Conservation (phyloP, 345 rosid species). For the Eucalyptus polyanthemos region DNA sequence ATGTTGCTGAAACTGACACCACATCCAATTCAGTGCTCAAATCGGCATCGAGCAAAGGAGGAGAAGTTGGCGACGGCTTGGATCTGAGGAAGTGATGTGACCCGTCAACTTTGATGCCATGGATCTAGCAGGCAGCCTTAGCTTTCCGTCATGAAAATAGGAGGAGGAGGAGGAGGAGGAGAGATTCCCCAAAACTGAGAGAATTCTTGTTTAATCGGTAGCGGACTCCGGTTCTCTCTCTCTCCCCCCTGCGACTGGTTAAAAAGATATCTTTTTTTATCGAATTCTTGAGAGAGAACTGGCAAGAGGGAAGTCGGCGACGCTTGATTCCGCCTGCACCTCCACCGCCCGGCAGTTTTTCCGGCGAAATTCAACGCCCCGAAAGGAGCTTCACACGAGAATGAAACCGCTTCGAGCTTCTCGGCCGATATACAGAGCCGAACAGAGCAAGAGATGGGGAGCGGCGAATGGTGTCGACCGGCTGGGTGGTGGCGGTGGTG, state of each 20-base stretch:
- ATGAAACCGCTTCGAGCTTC: neutral
- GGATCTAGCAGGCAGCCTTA: too few relatives aligned
- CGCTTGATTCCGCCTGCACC: neutral
- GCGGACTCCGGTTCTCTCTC: neutral
- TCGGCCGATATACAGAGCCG: neutral
- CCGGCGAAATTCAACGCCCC: rapidly evolving
- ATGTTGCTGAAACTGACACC: neutral
- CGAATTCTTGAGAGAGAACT: neutral
- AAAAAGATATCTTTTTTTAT: neutral
- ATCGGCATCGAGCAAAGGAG: too few relatives aligned
- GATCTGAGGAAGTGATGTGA: too few relatives aligned
- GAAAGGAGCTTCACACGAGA: neutral
- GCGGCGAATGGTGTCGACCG: neutral
- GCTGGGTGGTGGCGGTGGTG: rapidly evolving
- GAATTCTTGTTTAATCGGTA: neutral
- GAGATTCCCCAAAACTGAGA: neutral
- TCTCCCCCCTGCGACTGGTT: neutral
- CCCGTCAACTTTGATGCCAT: rapidly evolving
- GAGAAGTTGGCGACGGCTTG: too few relatives aligned
- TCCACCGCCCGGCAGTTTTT: neutral
- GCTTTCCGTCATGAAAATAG: too few relatives aligned
- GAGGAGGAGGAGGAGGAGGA: too few relatives aligned
- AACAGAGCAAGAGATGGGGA: neutral
- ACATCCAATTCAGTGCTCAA: rapidly evolving
- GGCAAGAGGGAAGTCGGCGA: neutral